These are phyloP conservation scores for Aspergillus campestris DNA, from an alignment of 495 filamentous ascomycete species.

Conservation along the genomic window DNA sequence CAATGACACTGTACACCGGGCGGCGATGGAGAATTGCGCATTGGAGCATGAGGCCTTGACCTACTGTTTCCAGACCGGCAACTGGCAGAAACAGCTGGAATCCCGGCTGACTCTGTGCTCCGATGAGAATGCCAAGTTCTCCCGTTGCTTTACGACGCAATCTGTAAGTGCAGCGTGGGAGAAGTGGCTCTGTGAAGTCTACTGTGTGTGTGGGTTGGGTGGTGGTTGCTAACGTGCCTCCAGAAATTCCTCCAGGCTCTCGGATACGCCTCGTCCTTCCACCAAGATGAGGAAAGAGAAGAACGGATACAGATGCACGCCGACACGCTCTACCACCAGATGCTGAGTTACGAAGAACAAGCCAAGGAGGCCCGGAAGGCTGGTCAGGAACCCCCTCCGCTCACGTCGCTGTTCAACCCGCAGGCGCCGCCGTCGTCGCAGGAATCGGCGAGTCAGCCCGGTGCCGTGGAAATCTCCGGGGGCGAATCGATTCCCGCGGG, in stretches of 20 bases:
- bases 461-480: constrained; percentile 25
- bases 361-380: constrained; percentile 59
- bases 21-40: constrained; percentile 90
- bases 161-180: constrained; percentile 44
- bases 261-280: constrained; percentile 67
- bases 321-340: constrained; percentile 76
- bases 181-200: neutral
- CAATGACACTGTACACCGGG: constrained; percentile 64
- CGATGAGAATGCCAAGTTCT: constrained; percentile 58
- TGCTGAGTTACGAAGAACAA: constrained; percentile 67
- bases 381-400: constrained; percentile 35
- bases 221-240: neutral
- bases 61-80: constrained; percentile 65
- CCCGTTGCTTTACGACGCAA: constrained; percentile 77
- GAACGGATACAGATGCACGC: constrained; percentile 95
- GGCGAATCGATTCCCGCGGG: constrained; percentile 26
- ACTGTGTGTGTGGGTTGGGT: neutral
- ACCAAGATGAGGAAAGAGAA: constrained; percentile 58
- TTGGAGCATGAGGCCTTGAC: constrained; percentile 68
- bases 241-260: constrained; percentile 82
- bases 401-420: constrained; percentile 34
- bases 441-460: neutral
- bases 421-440: constrained; percentile 11
- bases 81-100: constrained; percentile 32
- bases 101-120: constrained; percentile 65